Base-by-base conservation (phyloP, 2,329 filamentous ascomycete species). In the Microdochium trichocladiopsis region DNA sequence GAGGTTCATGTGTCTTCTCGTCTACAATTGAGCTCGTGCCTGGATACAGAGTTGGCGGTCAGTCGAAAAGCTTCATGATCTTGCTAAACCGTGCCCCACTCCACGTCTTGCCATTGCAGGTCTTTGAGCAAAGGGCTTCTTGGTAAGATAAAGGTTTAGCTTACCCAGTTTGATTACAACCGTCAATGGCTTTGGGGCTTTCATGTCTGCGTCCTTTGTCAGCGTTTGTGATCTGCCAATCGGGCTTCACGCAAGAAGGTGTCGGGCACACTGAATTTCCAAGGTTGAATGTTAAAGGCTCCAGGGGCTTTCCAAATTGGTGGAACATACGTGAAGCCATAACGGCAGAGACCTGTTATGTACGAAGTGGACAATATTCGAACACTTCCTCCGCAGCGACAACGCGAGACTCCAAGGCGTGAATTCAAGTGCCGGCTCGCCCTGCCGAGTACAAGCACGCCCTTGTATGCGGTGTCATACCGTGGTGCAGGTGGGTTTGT, bases 1-100 rank as follows among this genome's bases (percentile, higher is more conserved):
- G 82, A 3, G 94, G 94, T 66, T 96, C 90, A 72, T 96, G 94
- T 22, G 90, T 95, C 66, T 86, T 88, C 69, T 99, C 94, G 72
- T 97, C 90, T 58, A 99, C 92, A 60, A 99, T 97, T n/a, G 94
- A 97, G 70, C 91, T 96, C 48, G 94, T 97, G 62, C 94, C 94
- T 99, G 60, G 49, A 50, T 52, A 50, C 8, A 31, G 14, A 31
- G 8, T 31, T 8, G 8, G 8, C 28, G 28, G 14, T 31, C 28
- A 31, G 28, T 14, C 8, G 14, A 8, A 14, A 31, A 8, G 14
- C 14, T 14, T 31, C 28, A 14, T 31, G 28, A 31, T 8, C 28
- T 8, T 31, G 8, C 14, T 14, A 14, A 8, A 14, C 14, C 28
- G 28, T 14, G 28, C 28, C 28, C 28, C 28, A 31, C 28, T 31